These are phyloP conservation scores for Radiomyces spectabilis DNA, from an alignment of 192 early-diverging fungal species.

Conservation along the genomic window DNA sequence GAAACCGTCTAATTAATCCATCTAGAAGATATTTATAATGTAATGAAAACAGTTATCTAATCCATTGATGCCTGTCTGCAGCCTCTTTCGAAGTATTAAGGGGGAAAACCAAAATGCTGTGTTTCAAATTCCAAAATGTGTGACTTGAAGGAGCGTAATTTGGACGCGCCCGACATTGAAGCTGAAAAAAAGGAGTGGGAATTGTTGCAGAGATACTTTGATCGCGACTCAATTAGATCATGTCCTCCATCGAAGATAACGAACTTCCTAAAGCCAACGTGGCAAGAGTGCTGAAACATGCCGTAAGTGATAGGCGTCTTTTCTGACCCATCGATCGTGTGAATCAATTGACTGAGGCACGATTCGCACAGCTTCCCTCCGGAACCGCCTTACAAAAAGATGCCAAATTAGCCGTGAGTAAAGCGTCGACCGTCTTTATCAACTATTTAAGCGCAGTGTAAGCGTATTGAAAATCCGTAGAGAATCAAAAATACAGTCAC, in stretches of 20 bases:
- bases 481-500: not conserved
- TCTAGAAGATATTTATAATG: too few species aligned
- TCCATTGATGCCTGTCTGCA: too few species aligned
- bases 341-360: not conserved
- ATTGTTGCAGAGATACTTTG: too few species aligned
- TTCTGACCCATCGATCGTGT: not conserved
- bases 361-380: slow-evolving; percentile 32
- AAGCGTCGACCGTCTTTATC: slow-evolving; percentile 44
- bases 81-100: too few species aligned
- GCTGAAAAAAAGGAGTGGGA: too few species aligned
- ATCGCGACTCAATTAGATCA: too few species aligned
- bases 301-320: slow-evolving; percentile 13
- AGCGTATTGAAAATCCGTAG: not conserved
- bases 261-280: slow-evolving; percentile 39
- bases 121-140: too few species aligned
- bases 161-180: too few species aligned
- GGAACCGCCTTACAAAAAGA: slow-evolving; percentile 41
- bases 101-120: too few species aligned
- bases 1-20: too few species aligned
- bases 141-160: too few species aligned
- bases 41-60: too few species aligned
- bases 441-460: slow-evolving; percentile 44
- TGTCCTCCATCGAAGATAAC: slow-evolving; percentile 34
- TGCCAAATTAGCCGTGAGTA: slow-evolving; percentile 41
- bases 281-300: slow-evolving; percentile 36